A percentile compares a stretch with the other conserved stretches of the same genome.
phyloP scores from a whole-genome alignment of 352 stramenopile genomes.

The Elongisporangium anandrum region DNA sequence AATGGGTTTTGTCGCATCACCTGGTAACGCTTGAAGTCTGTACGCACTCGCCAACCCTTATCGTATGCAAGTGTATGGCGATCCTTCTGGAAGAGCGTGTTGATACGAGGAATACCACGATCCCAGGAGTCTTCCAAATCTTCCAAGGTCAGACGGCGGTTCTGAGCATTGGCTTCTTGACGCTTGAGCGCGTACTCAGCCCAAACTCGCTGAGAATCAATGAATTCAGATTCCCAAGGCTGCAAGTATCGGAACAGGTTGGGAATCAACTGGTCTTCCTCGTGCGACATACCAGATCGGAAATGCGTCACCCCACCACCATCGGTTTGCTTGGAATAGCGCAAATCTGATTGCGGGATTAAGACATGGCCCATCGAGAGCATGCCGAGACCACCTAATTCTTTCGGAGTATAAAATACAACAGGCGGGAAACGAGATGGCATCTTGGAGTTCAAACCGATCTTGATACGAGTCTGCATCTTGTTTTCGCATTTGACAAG shows the following conservation, averaged over 20 bases:
- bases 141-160: conserved; percentile 97
- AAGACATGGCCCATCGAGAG: conserved; percentile 99
- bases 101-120: conserved; percentile 96
- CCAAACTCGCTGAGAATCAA: conserved; percentile 99
- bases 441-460: conserved; percentile 99
- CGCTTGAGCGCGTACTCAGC: conserved; percentile 99
- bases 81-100: conserved; percentile 97
- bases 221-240: conserved; percentile 98
- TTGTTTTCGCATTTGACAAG: conserved; percentile 99
- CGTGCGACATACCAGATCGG: conserved; percentile 94
- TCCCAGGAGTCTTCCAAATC: conserved; percentile 99
- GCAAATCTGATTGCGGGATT: conserved; percentile 98
- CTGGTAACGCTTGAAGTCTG: conserved; percentile 99
- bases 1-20: conserved; percentile 98
- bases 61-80: conserved; percentile 99
- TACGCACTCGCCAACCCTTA: conserved; percentile 98
- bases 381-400: conserved; percentile 99
- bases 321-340: conserved; percentile 99
- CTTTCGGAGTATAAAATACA: conserved; percentile 99
- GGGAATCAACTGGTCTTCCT: conserved; percentile 99
- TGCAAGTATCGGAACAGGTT: conserved; percentile 99
- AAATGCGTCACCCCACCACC: conserved; percentile 98
- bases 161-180: conserved; percentile 99
- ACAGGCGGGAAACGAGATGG: conserved; percentile 98
- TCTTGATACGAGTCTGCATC: conserved; percentile 99